phyloP scores from a whole-genome alignment of 768 basidiomycete species.

The Suillus hirtellus region DNA sequence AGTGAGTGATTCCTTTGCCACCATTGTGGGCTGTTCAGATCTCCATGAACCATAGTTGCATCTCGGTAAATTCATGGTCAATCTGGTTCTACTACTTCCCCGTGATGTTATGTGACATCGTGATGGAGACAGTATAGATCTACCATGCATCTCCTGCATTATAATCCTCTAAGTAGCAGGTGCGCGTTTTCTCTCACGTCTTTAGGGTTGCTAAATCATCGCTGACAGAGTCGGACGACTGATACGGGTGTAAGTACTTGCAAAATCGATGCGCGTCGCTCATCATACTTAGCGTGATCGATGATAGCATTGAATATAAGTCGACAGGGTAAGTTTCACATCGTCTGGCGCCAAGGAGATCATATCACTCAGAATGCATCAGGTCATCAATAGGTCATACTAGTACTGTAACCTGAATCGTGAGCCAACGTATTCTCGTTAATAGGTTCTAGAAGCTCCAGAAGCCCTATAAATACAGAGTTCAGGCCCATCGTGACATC shows the following conservation, averaged over 20 bases:
- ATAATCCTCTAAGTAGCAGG: neutral
- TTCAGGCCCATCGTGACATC: neutral
- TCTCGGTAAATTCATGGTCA: neutral
- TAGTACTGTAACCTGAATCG: neutral
- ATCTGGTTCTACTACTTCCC: neutral
- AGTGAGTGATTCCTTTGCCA: neutral
- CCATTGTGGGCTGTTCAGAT: neutral
- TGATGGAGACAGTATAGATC: neutral
- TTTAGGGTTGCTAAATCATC: neutral
- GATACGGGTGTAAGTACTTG: neutral
- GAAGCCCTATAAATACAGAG: neutral
- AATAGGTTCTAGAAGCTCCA: neutral
- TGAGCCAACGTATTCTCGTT: neutral
- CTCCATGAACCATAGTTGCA: neutral
- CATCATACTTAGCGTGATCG: neutral
- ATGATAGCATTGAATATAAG: neutral
- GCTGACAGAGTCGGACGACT: neutral
- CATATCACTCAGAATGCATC: no score
- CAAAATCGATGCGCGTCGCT: neutral
- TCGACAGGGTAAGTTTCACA: no score
- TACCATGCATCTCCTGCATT: neutral
- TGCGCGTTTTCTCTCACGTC: neutral
- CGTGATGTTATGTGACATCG: neutral
- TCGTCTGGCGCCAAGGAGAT: no score
- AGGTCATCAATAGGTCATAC: no score